Evolutionary conservation across 495 filamentous ascomycete genomes (phyloP).

Genomic region (Penicillium longicatenatum): DNA sequence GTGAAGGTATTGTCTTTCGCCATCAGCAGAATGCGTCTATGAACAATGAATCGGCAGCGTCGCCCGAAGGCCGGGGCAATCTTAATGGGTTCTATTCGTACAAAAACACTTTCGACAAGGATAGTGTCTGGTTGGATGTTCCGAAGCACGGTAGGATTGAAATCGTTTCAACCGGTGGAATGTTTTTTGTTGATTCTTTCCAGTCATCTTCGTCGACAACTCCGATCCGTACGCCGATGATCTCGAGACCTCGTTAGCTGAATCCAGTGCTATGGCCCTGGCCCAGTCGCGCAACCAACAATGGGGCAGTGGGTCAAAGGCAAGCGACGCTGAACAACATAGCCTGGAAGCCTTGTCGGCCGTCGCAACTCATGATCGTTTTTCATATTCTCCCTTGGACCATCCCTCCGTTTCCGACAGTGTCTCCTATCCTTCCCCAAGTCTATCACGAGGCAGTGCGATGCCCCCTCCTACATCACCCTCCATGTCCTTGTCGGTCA

Average conservation of each 20-base stretch:
- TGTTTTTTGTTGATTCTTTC: slow-evolving; percentile 4
- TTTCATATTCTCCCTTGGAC: slow-evolving; percentile 35
- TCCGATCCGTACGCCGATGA: slow-evolving; percentile 64
- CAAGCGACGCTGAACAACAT: slow-evolving; percentile 45
- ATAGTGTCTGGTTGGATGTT: slow-evolving; percentile 64
- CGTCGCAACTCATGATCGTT: slow-evolving; percentile 54
- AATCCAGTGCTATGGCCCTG: slow-evolving; percentile 34
- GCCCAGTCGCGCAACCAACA: slow-evolving; percentile 33
- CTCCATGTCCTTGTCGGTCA: slow-evolving; percentile 40
- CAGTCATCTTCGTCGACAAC: slow-evolving; percentile 67
- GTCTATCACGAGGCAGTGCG: slow-evolving; percentile 27
- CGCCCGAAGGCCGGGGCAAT: slow-evolving; percentile 43
- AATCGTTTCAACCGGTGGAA: neutral
- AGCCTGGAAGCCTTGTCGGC: slow-evolving; percentile 60
- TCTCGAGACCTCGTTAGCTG: slow-evolving; percentile 39
- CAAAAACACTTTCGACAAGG: slow-evolving; percentile 65
- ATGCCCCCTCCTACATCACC: slow-evolving; percentile 42
- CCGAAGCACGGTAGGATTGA: slow-evolving; percentile 52
- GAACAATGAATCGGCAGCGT: slow-evolving; percentile 50
- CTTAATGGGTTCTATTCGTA: slow-evolving; percentile 71
- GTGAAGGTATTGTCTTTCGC: slow-evolving; percentile 65
- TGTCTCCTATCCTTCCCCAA: slow-evolving; percentile 39
- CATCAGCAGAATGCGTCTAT: slow-evolving; percentile 76
- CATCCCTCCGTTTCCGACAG: slow-evolving; percentile 35
- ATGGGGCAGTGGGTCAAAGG: slow-evolving; percentile 32